Evolutionary conservation across 2,329 filamentous ascomycete species (phyloP).

Genomic region (Fusarium chaquense): DNA sequence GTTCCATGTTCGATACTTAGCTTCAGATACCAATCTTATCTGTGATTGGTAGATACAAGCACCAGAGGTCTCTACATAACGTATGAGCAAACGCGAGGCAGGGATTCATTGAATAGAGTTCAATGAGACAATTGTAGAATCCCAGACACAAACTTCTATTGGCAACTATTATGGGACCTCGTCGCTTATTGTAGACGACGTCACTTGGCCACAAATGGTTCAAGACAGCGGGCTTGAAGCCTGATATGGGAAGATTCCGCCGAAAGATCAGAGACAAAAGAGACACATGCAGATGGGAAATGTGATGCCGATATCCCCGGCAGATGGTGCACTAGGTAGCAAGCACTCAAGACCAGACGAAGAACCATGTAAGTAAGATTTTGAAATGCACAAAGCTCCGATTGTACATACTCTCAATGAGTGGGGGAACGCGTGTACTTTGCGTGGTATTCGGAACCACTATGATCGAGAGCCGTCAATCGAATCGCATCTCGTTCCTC

Average conservation of each 20-base stretch:
- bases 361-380: constrained; percentile 36
- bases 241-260: constrained; percentile 25
- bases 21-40: neutral
- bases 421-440: constrained; percentile 21
- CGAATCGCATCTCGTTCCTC: constrained; percentile 9
- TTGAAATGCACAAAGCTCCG: constrained; percentile 27
- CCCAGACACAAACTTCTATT: constrained; percentile 31
- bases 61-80: constrained; percentile 2
- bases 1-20: neutral
- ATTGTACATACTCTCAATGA: constrained; percentile 14
- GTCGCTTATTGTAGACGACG: constrained; percentile 31
- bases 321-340: constrained; percentile 36
- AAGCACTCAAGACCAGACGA: constrained; percentile 38
- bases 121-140: constrained; percentile 29
- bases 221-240: constrained; percentile 29
- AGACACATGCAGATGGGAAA: constrained; percentile 44
- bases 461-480: constrained; percentile 15
- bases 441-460: constrained; percentile 16
- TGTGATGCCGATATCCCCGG: constrained; percentile 43
- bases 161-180: constrained; percentile 14
- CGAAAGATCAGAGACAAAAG: constrained; percentile 42
- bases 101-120: constrained; percentile 23
- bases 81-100: constrained; percentile 28
- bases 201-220: constrained; percentile 33
- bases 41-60: constrained; percentile 8